Percentiles rank a stretch among this genome's conserved stretches.
Conservation (phyloP, 257 asterid genomes). For the Solanum chilense region DNA sequence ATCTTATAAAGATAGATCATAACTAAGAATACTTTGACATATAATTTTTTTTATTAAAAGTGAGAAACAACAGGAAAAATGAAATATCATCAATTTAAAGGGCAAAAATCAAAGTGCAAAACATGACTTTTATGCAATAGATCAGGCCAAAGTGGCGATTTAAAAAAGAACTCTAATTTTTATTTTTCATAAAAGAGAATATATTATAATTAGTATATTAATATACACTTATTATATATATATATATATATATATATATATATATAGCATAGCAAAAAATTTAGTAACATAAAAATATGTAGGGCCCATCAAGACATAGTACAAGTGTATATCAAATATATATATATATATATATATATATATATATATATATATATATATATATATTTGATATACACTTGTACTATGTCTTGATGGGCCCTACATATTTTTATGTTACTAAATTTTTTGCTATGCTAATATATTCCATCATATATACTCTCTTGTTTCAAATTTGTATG, state of each 20-base stretch:
- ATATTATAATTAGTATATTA: background rate
- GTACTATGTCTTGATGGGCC: background rate
- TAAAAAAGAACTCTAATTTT: background rate
- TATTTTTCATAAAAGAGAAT: background rate
- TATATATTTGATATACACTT: background rate
- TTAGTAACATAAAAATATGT: no score
- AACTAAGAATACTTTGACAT: background rate
- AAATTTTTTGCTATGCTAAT: background rate
- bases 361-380: background rate
- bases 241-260: background rate
- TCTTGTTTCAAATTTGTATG: background rate
- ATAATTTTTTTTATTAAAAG: background rate
- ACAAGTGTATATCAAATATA: no score
- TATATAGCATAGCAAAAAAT: no score
- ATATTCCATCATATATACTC: background rate
- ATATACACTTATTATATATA: background rate
- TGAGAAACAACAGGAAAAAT: background rate
- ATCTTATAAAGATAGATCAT: background rate
- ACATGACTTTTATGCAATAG: background rate
- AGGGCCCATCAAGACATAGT: no score
- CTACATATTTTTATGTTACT: background rate
- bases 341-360: background rate
- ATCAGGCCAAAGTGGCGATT: background rate
- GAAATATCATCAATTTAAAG: background rate
- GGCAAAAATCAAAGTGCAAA: background rate